A percentile compares a stretch with the other conserved stretches of the same genome.
Conservation (phyloP, 805 yeast species). For the Lachancea meyersii region DNA sequence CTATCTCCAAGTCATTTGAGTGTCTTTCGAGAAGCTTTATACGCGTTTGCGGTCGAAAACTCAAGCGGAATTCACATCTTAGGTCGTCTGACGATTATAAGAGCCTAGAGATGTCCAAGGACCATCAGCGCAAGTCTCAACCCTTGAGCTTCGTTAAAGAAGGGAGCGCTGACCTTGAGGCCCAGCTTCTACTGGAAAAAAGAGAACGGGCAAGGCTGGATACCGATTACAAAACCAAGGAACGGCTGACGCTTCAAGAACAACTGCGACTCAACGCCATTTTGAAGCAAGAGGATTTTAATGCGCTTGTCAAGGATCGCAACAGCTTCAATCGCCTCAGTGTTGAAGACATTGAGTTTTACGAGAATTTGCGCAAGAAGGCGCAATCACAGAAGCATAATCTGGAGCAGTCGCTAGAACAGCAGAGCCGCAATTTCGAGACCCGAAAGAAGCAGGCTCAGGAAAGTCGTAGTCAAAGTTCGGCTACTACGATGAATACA, state of each 20-base stretch:
- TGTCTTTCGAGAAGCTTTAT: too few species aligned
- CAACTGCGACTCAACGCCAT: slow-evolving; percentile 28
- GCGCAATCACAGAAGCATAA: slow-evolving; percentile 8
- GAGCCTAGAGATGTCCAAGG: not conserved
- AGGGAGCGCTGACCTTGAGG: slow-evolving; percentile 24
- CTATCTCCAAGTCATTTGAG: too few species aligned
- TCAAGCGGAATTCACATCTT: too few species aligned
- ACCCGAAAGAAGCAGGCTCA: not conserved
- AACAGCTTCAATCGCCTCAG: slow-evolving; percentile 29
- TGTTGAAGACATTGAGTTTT: slow-evolving; percentile 18
- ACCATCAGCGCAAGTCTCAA: not conserved
- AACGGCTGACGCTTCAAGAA: slow-evolving; percentile 27
- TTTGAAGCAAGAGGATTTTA: slow-evolving; percentile 23
- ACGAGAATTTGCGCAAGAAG: slow-evolving; percentile 1
- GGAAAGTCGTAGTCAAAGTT: not conserved
- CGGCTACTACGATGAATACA: not conserved
- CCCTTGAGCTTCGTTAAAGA: slow-evolving; percentile 22
- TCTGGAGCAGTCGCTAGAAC: slow-evolving; percentile 11
- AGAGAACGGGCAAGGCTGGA: slow-evolving; percentile 20
- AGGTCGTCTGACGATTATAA: too few species aligned
- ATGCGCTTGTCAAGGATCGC: slow-evolving; percentile 18
- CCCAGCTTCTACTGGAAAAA: slow-evolving; percentile 21
- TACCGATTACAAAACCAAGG: slow-evolving; percentile 17
- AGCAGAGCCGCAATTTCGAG: slow-evolving; percentile 10
- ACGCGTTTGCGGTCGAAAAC: too few species aligned